Evolutionary conservation across 371 early-diverging fungal species (phyloP).

Genomic region (Smittium mucronatum): DNA sequence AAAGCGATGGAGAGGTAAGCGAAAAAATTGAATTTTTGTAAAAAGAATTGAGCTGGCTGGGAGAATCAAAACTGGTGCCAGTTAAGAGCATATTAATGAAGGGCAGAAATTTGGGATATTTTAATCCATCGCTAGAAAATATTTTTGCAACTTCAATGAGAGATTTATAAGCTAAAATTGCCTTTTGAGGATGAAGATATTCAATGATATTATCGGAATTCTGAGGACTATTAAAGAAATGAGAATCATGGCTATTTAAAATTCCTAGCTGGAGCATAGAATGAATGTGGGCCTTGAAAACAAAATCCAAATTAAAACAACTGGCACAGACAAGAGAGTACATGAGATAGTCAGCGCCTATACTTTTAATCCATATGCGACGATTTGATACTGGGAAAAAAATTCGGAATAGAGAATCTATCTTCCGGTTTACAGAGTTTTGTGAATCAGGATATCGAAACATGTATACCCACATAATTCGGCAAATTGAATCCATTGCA

Average conservation of each 20-base stretch:
- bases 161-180: slow-evolving; percentile 3
- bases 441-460: slow-evolving; percentile 71
- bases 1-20: too few species aligned
- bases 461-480: slow-evolving; percentile 85
- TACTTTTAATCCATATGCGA: slow-evolving; percentile 56
- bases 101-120: background rate
- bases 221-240: background rate
- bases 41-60: too few species aligned
- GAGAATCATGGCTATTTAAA: background rate
- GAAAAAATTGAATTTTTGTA: background rate
- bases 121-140: background rate
- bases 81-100: background rate
- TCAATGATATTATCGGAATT: background rate
- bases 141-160: slow-evolving; percentile 3
- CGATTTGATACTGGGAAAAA: slow-evolving; percentile 55
- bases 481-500: slow-evolving; percentile 63
- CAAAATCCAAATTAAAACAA: slow-evolving; percentile 65
- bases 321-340: slow-evolving; percentile 68
- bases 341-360: slow-evolving; percentile 57
- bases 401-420: slow-evolving; percentile 33
- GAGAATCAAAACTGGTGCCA: background rate
- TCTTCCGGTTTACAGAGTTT: slow-evolving; percentile 20
- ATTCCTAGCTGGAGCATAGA: slow-evolving; percentile 34
- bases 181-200: background rate
- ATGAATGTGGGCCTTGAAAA: slow-evolving; percentile 53